Base-by-base conservation (phyloP, 1,284 basidiomycete genomes). In the Sphagnurus paluster region DNA sequence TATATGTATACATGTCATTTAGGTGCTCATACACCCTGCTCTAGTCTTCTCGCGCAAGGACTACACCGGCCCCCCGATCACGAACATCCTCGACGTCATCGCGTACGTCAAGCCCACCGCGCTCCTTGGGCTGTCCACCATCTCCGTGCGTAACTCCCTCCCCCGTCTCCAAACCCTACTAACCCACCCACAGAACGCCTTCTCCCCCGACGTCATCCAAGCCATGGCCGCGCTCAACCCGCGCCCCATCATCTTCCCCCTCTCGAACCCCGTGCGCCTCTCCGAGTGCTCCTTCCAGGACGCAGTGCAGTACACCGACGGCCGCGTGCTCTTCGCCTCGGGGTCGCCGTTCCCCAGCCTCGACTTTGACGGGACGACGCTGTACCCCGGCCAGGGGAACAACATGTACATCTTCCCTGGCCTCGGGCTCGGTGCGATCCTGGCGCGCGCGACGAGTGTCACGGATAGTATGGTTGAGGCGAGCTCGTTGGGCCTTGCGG, bases 231-330 rank as follows among this genome's bases (percentile, higher is more conserved):
- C 80, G 39, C 75, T 90, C 56, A 97, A 96, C 71, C 74, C 81
- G 16, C 80, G 86, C 17, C 94, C 95, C 20, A 95, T 97, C 73
- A 84, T 98, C 66, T 97, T 98, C 79, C 92, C 95, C 39, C 82
- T 98, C n/a, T 93, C 90, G 26, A 98, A 98, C 72, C 95, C 95
- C 23, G 87, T 91, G 38, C 76, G 79, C 39, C 81, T 93, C 47
- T 90, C 88, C 29, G 90, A 93, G 64, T 89, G 88, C 61, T 86
- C 87, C 24, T 97, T 93, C 66, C 74, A 86, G 48, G 89, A 95
- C 55, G 93, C 93, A 1, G 80, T 97, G 46, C 70, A 79, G 44
- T 83, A 87, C 70, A 87, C 86, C 4, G 66, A 78, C 26, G 89
- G 90, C 19, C 70, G 68, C 34, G 88, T 90, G 20, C 78, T 98